Evolutionary conservation across 106 monocot genomes (phyloP).

Genomic region (Iris macrosiphon): DNA sequence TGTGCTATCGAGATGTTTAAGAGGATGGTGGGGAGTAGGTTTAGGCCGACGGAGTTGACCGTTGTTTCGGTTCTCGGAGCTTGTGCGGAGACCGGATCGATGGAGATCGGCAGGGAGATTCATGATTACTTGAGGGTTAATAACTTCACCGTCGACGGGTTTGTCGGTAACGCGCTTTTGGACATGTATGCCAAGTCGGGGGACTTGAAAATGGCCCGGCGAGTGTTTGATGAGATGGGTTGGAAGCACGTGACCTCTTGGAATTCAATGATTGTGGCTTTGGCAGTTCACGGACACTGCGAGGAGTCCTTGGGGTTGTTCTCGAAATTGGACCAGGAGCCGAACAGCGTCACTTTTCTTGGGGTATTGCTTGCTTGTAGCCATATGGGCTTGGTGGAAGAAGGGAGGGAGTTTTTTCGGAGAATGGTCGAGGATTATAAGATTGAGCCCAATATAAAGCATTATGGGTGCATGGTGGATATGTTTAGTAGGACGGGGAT

Average conservation of each 20-base stretch:
- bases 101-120: constrained; percentile 32
- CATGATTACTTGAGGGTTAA: constrained; percentile 33
- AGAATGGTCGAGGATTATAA: constrained; percentile 41
- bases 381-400: constrained; percentile 47
- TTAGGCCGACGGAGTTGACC: constrained; percentile 53
- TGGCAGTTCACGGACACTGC: constrained; percentile 47
- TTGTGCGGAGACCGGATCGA: constrained; percentile 44
- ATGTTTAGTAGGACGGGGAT: constrained; percentile 29
- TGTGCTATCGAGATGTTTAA: constrained; percentile 36
- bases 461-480: constrained; percentile 84
- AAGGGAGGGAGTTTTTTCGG: constrained; percentile 39
- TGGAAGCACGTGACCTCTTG: constrained; percentile 65
- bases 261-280: constrained; percentile 70
- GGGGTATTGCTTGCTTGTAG: constrained; percentile 63
- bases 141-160: constrained; percentile 39
- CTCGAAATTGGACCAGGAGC: constrained; percentile 21
- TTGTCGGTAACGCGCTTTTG: constrained; percentile 56
- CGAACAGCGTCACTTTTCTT: constrained; percentile 53
- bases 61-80: constrained; percentile 56
- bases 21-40: constrained; percentile 26
- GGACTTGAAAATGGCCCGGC: constrained; percentile 23
- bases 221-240: constrained; percentile 53
- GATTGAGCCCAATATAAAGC: constrained; percentile 60
- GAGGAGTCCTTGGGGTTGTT: constrained; percentile 59
- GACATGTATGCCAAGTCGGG: constrained; percentile 84